Evolutionary conservation across 1,284 basidiomycete species (phyloP), one percentile per base, ranked within the genome.

Genomic region (Cryptococcus depauperatus): DNA sequence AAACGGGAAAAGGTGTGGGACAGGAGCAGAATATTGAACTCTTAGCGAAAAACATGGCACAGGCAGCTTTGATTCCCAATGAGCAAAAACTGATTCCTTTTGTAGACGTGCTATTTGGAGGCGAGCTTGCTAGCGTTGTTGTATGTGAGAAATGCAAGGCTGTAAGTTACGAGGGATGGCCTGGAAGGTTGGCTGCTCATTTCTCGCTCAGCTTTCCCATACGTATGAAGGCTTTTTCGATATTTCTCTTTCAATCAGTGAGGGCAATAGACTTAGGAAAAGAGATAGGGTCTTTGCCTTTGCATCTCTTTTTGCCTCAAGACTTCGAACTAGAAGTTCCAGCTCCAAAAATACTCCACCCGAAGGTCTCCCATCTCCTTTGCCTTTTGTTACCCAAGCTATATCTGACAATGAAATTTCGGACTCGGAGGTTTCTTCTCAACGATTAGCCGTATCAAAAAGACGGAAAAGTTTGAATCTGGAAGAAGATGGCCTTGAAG

Each of bases 171-270:
- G 35, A 10, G 7, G 13, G 23, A 14, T 27, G 11, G 16, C 34
- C 25, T n/a, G 29, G 25, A 13, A 10, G 2, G 8, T 29, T 23
- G 42, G n/a, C 21, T 47, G 33, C 34, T 40, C 19, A 18, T 37
- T 38, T 13, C 43, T 22, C 9, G n/a, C 5, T 5, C 76, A 87
- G 69, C 77, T 92, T 43, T 92, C 88, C 4, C 83, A 88, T 56
- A 92, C 87, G 10, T 85, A 86, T 61, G 88, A 92, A 68, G 88
- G 91, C 61, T 96, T 96, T 66, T 83, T 85, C 65, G 91, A 95
- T 69, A 81, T 96, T 56, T 88, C 85, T 40, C 75, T 96, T 59
- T 82, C 92, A 62, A 83, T 85, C 63, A 79, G 83, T 1, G 85
- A 52, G 2, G 61, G 62, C 38, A 56, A 54, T 11, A 49, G 54